Evolutionary conservation across 1,284 basidiomycete genomes (phyloP).

Genomic region (Ceratobasidium sp.): DNA sequence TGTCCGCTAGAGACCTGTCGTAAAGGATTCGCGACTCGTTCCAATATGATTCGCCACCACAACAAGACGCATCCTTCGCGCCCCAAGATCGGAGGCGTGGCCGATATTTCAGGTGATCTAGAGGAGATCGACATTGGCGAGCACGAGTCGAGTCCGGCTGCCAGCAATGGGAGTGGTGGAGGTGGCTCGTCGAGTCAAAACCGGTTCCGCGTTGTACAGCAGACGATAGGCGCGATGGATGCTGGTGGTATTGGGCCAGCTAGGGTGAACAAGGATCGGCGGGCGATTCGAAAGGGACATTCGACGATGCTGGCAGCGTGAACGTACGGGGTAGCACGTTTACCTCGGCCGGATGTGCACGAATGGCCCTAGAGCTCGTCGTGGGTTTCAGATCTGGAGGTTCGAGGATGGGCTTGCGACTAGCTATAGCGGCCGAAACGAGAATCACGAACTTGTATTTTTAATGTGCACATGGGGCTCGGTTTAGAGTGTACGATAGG

Average conservation of each 20-base stretch:
- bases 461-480: not conserved
- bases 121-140: constrained; percentile 16
- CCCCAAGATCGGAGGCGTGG: constrained; percentile 39
- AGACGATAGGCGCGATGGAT: constrained; percentile 2
- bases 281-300: constrained; percentile 24
- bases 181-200: constrained; percentile 23
- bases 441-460: constrained; percentile 15
- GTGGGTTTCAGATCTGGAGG: not conserved
- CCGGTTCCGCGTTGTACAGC: constrained; percentile 36
- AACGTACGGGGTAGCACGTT: not conserved
- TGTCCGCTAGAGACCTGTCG: constrained; percentile 41
- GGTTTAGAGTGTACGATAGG: constrained; percentile 23
- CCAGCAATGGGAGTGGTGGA: not conserved
- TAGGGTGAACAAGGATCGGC: constrained; percentile 22
- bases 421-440: constrained; percentile 19
- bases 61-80: constrained; percentile 41
- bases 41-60: constrained; percentile 42
- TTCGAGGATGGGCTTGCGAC: not conserved
- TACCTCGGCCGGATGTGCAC: not conserved
- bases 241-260: constrained; percentile 15
- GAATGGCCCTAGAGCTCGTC: constrained; percentile 17
- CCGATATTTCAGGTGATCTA: constrained; percentile 6
- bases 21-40: constrained; percentile 40
- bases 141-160: constrained; percentile 8
- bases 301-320: not conserved